These are phyloP conservation scores for Celoporthe dispersa DNA, from an alignment of 2,329 filamentous ascomycete species.

Conservation along the genomic window DNA sequence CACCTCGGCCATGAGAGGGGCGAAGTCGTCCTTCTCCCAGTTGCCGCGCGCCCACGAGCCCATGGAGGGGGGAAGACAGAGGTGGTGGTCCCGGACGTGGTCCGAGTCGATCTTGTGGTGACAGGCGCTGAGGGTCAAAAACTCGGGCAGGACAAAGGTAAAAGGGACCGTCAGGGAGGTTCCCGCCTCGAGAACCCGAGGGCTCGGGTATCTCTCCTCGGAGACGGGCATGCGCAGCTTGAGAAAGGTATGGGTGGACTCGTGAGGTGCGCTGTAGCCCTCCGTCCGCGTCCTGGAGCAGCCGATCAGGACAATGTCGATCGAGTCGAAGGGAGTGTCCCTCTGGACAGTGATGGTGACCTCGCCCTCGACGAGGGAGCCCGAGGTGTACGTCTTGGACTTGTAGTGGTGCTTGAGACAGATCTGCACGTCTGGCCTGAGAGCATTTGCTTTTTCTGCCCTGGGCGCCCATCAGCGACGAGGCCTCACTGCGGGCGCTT, in stretches of 20 bases:
- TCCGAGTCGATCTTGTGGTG: slow-evolving; percentile 51
- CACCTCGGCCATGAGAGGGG: slow-evolving; percentile 58
- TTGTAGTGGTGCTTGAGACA: slow-evolving; percentile 57
- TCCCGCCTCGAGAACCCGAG: slow-evolving; percentile 53
- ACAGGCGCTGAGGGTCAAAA: slow-evolving; percentile 62
- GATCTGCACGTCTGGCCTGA: slow-evolving; percentile 50
- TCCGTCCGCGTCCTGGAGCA: slow-evolving; percentile 55
- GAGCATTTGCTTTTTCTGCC: slow-evolving; percentile 27
- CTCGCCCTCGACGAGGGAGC: slow-evolving; percentile 54
- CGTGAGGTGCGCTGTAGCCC: slow-evolving; percentile 52
- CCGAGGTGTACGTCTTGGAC: slow-evolving; percentile 60
- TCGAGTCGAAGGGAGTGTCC: slow-evolving; percentile 53
- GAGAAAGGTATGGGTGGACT: slow-evolving; percentile 57
- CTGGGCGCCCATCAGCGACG: slow-evolving; percentile 24
- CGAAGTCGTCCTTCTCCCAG: slow-evolving; percentile 60
- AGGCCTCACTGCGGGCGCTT: slow-evolving; percentile 27
- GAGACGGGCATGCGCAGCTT: slow-evolving; percentile 60
- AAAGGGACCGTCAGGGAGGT: slow-evolving; percentile 58
- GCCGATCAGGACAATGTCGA: slow-evolving; percentile 60
- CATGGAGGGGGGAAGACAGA: slow-evolving; percentile 57
- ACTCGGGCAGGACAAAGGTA: slow-evolving; percentile 62
- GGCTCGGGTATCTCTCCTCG: slow-evolving; percentile 51
- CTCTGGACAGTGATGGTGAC: slow-evolving; percentile 50
- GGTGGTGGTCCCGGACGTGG: slow-evolving; percentile 56
- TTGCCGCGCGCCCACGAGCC: slow-evolving; percentile 39